Conservation (phyloP, 176 grass and related monocot species). For the Phoenix roebelenii region DNA sequence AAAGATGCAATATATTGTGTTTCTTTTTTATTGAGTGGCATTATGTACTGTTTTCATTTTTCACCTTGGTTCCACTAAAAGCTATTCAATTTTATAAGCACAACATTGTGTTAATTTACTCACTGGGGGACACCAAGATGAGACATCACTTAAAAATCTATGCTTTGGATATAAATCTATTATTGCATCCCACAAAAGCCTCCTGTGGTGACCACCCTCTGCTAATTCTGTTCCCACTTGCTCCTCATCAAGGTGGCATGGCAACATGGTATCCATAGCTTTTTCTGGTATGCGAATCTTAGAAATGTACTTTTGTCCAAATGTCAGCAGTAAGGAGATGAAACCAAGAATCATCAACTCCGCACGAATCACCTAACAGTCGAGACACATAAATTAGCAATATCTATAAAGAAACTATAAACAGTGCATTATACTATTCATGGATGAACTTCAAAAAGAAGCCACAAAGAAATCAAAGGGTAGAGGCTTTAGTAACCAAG, state of each 20-base stretch:
- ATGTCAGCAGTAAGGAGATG: constrained; percentile 83
- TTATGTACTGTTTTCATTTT: background rate
- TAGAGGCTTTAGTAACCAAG: too few relatives aligned
- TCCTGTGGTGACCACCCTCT: background rate
- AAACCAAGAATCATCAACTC: constrained; percentile 95
- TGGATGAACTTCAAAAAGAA: too few relatives aligned
- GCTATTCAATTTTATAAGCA: background rate
- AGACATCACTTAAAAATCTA: background rate
- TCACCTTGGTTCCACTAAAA: background rate
- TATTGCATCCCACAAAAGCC: background rate
- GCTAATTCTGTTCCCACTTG: background rate
- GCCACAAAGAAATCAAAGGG: too few relatives aligned
- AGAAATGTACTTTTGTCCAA: constrained; percentile 70
- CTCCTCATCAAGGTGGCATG: constrained; percentile 18
- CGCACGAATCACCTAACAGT: background rate
- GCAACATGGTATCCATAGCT: constrained; percentile 69
- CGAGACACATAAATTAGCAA: too few relatives aligned
- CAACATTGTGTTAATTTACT: background rate
- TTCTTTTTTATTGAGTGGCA: background rate
- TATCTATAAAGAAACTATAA: too few relatives aligned
- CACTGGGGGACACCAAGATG: constrained; percentile 2
- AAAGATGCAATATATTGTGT: too few relatives aligned
- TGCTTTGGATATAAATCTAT: background rate
- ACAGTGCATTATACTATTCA: too few relatives aligned
- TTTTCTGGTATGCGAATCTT: constrained; percentile 67